These are phyloP conservation scores for Fusarium sp. DNA, from an alignment of 2,329 filamentous ascomycete species.

Conservation along the genomic window DNA sequence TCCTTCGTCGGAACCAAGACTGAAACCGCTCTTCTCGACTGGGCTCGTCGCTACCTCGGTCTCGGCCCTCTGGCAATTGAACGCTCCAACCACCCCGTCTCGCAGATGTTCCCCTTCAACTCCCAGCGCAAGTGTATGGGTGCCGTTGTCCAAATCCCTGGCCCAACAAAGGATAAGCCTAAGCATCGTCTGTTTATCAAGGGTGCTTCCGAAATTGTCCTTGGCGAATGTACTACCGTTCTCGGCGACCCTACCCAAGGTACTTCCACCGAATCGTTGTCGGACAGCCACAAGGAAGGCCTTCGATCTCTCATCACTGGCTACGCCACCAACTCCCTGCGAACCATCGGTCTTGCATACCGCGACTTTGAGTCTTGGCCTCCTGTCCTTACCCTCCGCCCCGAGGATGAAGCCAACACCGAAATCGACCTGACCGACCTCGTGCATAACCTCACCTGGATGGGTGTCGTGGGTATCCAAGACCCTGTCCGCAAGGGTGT, in stretches of 20 bases:
- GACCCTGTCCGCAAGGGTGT: conserved; percentile 74
- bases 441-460: conserved; percentile 54
- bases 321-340: conserved; percentile 73
- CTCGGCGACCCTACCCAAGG: conserved; percentile 62
- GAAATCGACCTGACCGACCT: conserved; percentile 63
- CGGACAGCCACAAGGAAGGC: conserved; percentile 61
- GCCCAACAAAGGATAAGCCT: conserved; percentile 41
- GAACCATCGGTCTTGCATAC: conserved; percentile 79
- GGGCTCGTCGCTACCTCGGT: conserved; percentile 62
- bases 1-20: conserved; percentile 67
- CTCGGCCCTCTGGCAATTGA: conserved; percentile 59
- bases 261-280: conserved; percentile 15
- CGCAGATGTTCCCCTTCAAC: conserved; percentile 66
- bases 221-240: conserved; percentile 61
- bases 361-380: conserved; percentile 79
- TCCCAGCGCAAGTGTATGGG: conserved; percentile 67
- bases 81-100: conserved; percentile 59
- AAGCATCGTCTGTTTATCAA: conserved; percentile 65
- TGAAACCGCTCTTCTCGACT: conserved; percentile 64
- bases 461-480: conserved; percentile 70
- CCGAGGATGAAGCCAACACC: conserved; percentile 66
- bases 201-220: conserved; percentile 67
- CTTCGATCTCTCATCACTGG: conserved; percentile 65
- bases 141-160: conserved; percentile 61
- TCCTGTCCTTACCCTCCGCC: conserved; percentile 68